A percentile compares a stretch with the other conserved stretches of the same genome.
Evolutionary conservation across 2,329 filamentous ascomycete species (phyloP).

Genomic region (Aureobasidium sp.): DNA sequence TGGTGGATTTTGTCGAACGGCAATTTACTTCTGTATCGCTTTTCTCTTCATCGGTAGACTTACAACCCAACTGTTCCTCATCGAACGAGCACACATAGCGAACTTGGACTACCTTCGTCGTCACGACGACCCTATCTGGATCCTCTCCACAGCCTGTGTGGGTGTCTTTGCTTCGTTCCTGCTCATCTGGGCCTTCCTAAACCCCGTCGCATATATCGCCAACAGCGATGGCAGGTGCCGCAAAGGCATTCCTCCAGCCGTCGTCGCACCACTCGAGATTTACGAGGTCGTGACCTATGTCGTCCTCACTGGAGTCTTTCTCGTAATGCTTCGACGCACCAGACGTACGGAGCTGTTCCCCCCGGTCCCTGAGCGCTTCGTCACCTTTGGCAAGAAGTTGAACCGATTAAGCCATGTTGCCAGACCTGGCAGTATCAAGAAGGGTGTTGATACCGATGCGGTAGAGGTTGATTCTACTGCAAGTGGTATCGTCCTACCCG

Average conservation of each 20-base stretch:
- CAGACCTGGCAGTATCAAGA: not conserved
- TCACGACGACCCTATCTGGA: conserved; percentile 30
- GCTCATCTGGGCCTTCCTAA: conserved; percentile 19
- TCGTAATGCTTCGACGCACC: conserved; percentile 29
- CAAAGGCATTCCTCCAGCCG: conserved; percentile 33
- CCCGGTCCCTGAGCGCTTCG: not conserved
- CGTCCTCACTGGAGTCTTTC: conserved; percentile 34
- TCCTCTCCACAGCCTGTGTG: conserved; percentile 23
- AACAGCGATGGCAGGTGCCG: conserved; percentile 29
- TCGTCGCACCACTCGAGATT: conserved; percentile 31
- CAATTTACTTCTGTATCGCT: conserved; percentile 32
- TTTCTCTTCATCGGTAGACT: conserved; percentile 33
- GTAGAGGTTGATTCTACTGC: not conserved
- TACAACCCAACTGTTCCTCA: conserved; percentile 34
- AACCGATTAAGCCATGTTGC: not conserved
- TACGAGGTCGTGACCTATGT: conserved; percentile 35
- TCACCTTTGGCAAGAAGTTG: not conserved
- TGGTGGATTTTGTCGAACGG: conserved; percentile 25
- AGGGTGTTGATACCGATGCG: not conserved
- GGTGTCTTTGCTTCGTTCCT: conserved; percentile 20
- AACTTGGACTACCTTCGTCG: conserved; percentile 29
- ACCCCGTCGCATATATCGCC: conserved; percentile 29
- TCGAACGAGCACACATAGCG: conserved; percentile 35
- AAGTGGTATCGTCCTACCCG: not conserved
- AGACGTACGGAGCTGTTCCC: not conserved